Conservation (phyloP, 2,329 filamentous ascomycete species). For the Ophiostoma australiae region DNA sequence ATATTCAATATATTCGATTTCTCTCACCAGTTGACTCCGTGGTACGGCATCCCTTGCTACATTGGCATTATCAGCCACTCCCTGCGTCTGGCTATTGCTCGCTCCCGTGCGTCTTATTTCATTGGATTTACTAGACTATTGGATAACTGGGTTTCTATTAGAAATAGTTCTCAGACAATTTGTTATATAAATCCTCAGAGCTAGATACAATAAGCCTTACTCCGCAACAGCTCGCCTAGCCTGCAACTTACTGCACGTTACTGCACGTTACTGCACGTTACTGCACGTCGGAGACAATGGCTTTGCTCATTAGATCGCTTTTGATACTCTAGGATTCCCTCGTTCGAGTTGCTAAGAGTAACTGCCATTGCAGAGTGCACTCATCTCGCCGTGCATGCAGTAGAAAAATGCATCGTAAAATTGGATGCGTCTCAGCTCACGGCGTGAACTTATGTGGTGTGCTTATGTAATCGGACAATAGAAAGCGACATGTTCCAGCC, state of each 20-base stretch:
- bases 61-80: background rate
- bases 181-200: background rate
- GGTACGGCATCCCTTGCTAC: background rate
- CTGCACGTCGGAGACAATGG: background rate
- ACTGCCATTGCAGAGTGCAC: background rate
- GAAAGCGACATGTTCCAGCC: too few species aligned
- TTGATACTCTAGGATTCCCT: background rate
- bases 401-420: background rate
- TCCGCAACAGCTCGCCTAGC: background rate
- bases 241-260: background rate
- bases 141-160: too few species aligned
- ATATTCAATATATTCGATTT: background rate
- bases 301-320: background rate
- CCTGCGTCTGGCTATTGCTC: background rate
- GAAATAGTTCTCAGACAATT: too few species aligned
- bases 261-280: background rate
- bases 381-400: background rate
- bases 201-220: too few species aligned
- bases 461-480: too few species aligned
- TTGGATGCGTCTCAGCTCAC: background rate
- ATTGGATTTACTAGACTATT: background rate
- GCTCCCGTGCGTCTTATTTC: background rate
- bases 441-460: too few species aligned
- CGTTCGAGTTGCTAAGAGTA: background rate
- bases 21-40: background rate